Base-by-base conservation (phyloP, 768 basidiomycete genomes). In the Sistotremastrum suecicum region DNA sequence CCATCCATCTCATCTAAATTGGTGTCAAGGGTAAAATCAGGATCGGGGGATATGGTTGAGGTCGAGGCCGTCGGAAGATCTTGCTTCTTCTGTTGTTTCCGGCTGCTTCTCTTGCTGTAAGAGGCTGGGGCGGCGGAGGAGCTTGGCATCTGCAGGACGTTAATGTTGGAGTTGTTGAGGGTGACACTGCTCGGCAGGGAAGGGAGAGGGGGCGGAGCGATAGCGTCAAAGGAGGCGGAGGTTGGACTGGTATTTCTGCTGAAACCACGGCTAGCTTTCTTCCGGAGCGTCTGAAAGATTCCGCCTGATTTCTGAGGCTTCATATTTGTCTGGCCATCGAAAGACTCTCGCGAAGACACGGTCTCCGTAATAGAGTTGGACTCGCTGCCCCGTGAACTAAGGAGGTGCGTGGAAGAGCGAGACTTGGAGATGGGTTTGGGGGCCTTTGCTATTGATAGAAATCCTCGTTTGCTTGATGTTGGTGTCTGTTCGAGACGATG, bases 1-100 rank as follows among this genome's bases (percentile, higher is more conserved):
- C 83, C 91, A 36, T 84, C 80, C 74, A 95, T 89, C 43, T 74
- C 63, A 7, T 80, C 72, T 39, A 87, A 58, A 57, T 89, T 74
- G 12, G 74, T 75, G 58, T 86, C 82, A 38, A 84, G 70, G 28
- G 60, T 63, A 48, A 75, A 67, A 34, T 66, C 62, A 9, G 58
- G 60, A 39, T 60, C 63, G 34, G 57, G 58, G 20, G 59, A 38
- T 38, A 28, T 34, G 29, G 11, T 31, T 59, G 53, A 44, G 61
- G 56, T 48, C 61, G 54, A 49, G 64, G 53, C 50, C 53, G 44
- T 50, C 57, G 43, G 9, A 48, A 50, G 52, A 28, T 41, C 44
- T 54, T 51, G 58, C 43, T 50, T 52, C 7, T 56, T 51, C 34
- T 60, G 62, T 50, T 64, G 65, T 48, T 56, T 64, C 50, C 63